Evolutionary conservation across 257 asterid genomes (phyloP), one percentile per base, ranked within the genome.

Genomic region (Pogostemon cablin): DNA sequence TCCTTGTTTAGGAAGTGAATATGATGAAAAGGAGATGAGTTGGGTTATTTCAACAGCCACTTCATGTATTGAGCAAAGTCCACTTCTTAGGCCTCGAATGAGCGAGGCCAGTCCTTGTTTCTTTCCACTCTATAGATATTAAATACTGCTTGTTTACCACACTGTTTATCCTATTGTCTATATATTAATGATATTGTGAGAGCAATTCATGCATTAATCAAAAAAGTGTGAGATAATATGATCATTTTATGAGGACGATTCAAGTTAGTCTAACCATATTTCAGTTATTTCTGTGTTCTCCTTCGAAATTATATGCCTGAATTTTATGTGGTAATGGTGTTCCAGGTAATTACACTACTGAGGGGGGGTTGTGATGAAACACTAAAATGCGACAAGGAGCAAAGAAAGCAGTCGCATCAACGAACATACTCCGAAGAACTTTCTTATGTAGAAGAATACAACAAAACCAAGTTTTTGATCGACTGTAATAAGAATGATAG

Each of bases 81-180:
- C 96, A 8, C 38, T 82, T 78, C 74, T 81, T 54, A 81, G 91
- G 68, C 96, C 93, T 20, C 71, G 81, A 69, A 88, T 88, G 96
- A 79, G 77, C 10, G 81, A 85, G 91, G 96, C 80, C 80, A 81
- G 84, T 78, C 4, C n/a, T 17, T 53, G 3, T 52, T 3, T 34
- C 4, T 10, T 34, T 11, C 1, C 6, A 5, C 4, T 34, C 9
- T 3, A 1, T 11, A 4, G 3, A 20, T 61, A 6, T 40, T 62
- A 25, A 25, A 25, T 25, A 0, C 17, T 25, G 32, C 32, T 25
- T 25, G 32, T 25, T 25, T 25, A 25, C 32, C 32, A 25, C 32
- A 25, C 32, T 25, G 32, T 25, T 25, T 25, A 25, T 25, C 32
- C 32, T 25, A 25, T 25, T 25, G 32, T 25, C 32, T 25, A 25